Evolutionary conservation across 768 basidiomycete species (phyloP), one percentile per base, ranked within the genome.

Genomic region (Leucocoprinus leucothites): DNA sequence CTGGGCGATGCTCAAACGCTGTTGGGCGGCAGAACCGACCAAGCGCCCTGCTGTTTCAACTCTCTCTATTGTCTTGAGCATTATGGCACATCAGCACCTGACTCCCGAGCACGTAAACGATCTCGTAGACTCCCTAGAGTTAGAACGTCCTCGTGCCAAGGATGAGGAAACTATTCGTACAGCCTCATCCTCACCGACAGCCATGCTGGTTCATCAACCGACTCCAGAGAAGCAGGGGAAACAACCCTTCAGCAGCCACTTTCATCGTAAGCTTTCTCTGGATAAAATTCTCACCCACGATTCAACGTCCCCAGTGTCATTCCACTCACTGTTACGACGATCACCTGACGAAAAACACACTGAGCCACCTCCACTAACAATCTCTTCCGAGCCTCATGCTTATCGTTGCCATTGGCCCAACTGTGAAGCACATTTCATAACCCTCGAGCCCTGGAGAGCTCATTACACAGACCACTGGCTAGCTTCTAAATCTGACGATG

Each of bases 1-100:
- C 19, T 61, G 60, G 60, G 24, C 48, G 9, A n/a, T 61, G 21
- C 40, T 61, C 18, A 5, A 35, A 34, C 57, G 49, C 14, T 58
- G 57, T 48, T 57, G 57, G 57, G 43, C 25, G 6, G 16, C 40
- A 13, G 45, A 48, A 11, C 61, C 60, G 19, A 31, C 48, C 3
- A 11, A 59, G 9, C 51, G 58, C 24, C 60, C 58, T 13, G 22
- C 19, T 5, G 53, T 50, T 36, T 53, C 51, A 9, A 36, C 51
- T 13, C 3, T 53, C 2, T 53, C 26, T 9, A 24, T 45, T 14
- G 43, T 35, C 18, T 31, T 53, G 26, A n/a, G 16, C 16, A 6
- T 44, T 11, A 53, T 53, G 51, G 8, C 42, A 16, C 34, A 25
- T 4, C 9, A 53, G 28, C 21, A 9, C 6, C 42, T 53, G 4